Evolutionary conservation across 2,329 filamentous ascomycete genomes (phyloP).

Genomic region (Hymenoscyphus salicellus): DNA sequence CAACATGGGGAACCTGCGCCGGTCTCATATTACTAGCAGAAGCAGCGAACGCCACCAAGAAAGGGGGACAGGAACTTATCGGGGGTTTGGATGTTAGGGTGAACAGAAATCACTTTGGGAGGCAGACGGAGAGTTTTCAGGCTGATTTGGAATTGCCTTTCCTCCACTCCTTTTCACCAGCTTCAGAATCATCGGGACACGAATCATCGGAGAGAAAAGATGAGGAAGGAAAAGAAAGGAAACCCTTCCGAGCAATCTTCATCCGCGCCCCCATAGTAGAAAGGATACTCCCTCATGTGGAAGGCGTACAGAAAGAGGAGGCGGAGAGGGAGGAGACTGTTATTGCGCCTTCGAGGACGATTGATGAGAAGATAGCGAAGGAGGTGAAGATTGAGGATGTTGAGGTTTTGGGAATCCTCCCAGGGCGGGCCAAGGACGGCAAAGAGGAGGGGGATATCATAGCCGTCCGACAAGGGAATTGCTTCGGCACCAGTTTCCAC

Average conservation of each 20-base stretch:
- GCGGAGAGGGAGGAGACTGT: constrained; percentile 43
- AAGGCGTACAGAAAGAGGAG: constrained; percentile 36
- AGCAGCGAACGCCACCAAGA: constrained; percentile 84
- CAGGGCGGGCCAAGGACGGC: constrained; percentile 35
- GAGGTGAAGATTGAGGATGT: constrained; percentile 37
- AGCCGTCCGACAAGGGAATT: constrained; percentile 84
- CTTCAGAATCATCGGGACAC: too few species aligned
- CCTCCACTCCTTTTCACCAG: constrained; percentile 39
- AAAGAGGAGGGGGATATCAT: constrained; percentile 69
- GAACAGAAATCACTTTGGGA: constrained; percentile 90
- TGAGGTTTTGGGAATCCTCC: constrained; percentile 52
- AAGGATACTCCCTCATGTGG: constrained; percentile 57
- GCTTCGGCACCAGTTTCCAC: constrained; percentile 93
- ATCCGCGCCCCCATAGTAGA: constrained; percentile 94
- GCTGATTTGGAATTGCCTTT: constrained; percentile 72
- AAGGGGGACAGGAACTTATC: constrained; percentile 87
- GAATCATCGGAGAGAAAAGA: too few species aligned
- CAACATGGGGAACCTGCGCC: constrained; percentile 94
- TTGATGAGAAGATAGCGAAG: constrained; percentile 23
- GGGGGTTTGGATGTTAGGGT: constrained; percentile 88
- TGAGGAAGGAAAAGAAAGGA: constrained; percentile 27
- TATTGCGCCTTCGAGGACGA: constrained; percentile 29
- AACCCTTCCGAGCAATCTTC: constrained; percentile 80
- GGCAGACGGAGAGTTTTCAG: constrained; percentile 89
- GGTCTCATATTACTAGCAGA: constrained; percentile 89